Conservation (phyloP, 805 yeast genomes). For the Spencermartinsiella europaea region DNA sequence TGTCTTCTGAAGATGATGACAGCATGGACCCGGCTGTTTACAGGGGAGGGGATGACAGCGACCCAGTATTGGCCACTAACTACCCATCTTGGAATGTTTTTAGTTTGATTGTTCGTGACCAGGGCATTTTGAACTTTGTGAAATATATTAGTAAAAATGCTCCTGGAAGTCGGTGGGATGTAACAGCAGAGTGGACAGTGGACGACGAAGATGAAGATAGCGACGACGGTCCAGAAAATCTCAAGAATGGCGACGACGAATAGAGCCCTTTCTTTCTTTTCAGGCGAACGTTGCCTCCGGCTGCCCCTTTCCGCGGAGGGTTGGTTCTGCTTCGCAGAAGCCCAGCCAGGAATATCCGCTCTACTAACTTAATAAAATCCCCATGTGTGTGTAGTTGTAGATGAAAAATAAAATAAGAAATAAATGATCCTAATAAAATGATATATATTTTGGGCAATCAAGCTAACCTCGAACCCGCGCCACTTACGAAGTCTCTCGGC, state of each 20-base stretch:
- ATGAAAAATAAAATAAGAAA: conserved; percentile 5
- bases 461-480: no score
- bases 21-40: conserved; percentile 85
- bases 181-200: conserved; percentile 74
- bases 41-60: conserved; percentile 56
- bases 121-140: conserved; percentile 81
- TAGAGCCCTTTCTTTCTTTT: background rate
- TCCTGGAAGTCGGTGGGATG: conserved; percentile 90
- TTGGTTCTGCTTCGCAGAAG: no score
- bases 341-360: no score
- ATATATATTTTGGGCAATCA: background rate
- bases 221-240: conserved; percentile 7
- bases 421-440: background rate
- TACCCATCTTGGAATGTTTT: conserved; percentile 83
- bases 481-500: conserved; percentile 21
- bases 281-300: no score
- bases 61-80: conserved; percentile 69
- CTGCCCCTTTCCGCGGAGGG: no score
- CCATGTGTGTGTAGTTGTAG: no score
- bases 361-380: no score
- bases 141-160: conserved; percentile 88
- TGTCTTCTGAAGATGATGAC: conserved; percentile 50
- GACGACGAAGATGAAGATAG: conserved; percentile 19
- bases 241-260: conserved; percentile 1
- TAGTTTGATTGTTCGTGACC: conserved; percentile 73